A percentile compares a stretch with the other conserved stretches of the same genome.
phyloP scores from a whole-genome alignment of 805 yeast species.

The Candida sonorensis region DNA sequence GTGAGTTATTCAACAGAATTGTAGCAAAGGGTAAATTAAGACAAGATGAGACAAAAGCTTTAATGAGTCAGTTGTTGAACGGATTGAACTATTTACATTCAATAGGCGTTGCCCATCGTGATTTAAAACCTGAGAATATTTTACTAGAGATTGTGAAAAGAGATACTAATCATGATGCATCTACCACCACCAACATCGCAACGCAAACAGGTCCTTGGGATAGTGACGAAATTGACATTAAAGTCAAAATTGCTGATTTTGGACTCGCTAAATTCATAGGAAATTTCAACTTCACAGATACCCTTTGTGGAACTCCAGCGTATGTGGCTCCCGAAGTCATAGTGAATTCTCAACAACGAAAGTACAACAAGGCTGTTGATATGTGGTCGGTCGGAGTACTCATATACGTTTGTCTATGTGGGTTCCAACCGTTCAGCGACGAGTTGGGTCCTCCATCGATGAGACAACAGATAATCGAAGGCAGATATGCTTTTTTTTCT shows the following conservation, averaged over 20 bases:
- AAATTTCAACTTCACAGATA: conserved; percentile 65
- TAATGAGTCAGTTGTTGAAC: conserved; percentile 41
- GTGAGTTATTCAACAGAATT: conserved; percentile 70
- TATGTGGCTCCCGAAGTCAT: conserved; percentile 81
- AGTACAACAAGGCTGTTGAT: conserved; percentile 67
- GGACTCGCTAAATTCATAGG: conserved; percentile 70
- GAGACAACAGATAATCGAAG: conserved; percentile 66
- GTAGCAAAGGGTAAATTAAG: conserved; percentile 55
- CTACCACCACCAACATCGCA: conserved; percentile 1
- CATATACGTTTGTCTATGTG: conserved; percentile 71
- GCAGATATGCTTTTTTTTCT: conserved; percentile 65
- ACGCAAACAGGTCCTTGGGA: conserved; percentile 48
- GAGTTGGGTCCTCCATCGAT: conserved; percentile 74
- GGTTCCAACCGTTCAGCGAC: conserved; percentile 82
- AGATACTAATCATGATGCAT: too few species aligned
- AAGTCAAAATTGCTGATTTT: conserved; percentile 76
- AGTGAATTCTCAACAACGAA: conserved; percentile 40
- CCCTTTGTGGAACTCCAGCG: conserved; percentile 82
- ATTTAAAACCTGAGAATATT: conserved; percentile 88
- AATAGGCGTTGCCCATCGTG: conserved; percentile 90
- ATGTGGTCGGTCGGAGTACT: conserved; percentile 81
- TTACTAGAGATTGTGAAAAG: conserved; percentile 45
- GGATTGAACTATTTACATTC: conserved; percentile 87
- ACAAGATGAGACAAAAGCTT: conserved; percentile 54
- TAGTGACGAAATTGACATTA: conserved; percentile 49